Conservation (phyloP, 148 eudicot genomes). For the Agrostemma githago region DNA sequence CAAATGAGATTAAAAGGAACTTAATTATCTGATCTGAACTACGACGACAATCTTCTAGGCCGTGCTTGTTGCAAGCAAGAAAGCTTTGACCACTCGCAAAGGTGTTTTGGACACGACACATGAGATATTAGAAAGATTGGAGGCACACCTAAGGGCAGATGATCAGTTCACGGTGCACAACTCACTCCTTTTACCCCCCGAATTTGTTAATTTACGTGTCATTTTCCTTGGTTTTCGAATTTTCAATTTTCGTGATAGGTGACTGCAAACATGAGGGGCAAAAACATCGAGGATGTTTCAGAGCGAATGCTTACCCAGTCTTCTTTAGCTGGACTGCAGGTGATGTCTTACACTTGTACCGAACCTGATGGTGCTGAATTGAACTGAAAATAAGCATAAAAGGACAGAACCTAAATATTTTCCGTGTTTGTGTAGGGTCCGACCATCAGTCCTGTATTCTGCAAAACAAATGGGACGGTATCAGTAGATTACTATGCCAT, state of each 20-base stretch:
- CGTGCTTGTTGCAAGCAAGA: conserved; percentile 87
- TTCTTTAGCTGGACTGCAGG: conserved; percentile 86
- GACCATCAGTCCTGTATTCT: conserved; percentile 74
- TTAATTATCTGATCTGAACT: background rate
- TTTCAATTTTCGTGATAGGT: conserved; percentile 41
- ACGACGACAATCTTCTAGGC: conserved; percentile 48
- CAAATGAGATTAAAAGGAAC: background rate
- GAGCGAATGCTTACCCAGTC: conserved; percentile 68
- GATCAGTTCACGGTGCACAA: conserved; percentile 72
- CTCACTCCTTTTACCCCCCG: background rate
- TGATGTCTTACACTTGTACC: conserved; percentile 17
- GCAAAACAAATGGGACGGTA: conserved; percentile 61
- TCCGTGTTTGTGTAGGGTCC: conserved; percentile 61
- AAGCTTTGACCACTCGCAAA: conserved; percentile 52
- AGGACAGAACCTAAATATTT: no score
- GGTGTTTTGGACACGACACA: conserved; percentile 75
- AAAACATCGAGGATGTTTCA: conserved; percentile 83
- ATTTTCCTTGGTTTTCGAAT: conserved; percentile 12
- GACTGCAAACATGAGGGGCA: conserved; percentile 94
- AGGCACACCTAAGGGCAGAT: conserved; percentile 82
- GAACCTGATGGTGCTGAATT: background rate
- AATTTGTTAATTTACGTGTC: conserved; percentile 1
- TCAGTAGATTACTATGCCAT: conserved; percentile 68
- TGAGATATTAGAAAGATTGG: conserved; percentile 92
- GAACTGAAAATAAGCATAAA: no score